Conservation (phyloP, 306 rosid genomes). For the Coriaria nepalensis region DNA sequence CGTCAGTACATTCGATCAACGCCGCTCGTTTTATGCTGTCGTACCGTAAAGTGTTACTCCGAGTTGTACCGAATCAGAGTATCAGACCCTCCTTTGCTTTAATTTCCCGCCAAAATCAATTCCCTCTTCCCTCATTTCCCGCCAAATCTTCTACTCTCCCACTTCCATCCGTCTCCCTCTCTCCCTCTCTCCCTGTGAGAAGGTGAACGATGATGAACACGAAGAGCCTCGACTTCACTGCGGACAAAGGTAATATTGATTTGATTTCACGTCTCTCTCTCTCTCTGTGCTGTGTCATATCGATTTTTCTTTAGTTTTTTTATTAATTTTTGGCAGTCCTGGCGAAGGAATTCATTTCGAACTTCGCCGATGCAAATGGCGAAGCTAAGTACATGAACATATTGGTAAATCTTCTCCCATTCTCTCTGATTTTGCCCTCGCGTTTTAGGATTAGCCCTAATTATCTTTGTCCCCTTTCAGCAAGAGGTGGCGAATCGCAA, state of each 20-base stretch:
- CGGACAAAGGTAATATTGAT: constrained; percentile 50
- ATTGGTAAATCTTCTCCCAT: constrained; percentile 33
- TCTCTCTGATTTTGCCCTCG: neutral
- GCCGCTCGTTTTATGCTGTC: no score
- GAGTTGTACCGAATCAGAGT: no score
- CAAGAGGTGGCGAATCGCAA: constrained; percentile 88
- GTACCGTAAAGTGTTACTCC: no score
- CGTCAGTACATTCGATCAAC: no score
- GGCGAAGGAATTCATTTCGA: constrained; percentile 68
- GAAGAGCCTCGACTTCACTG: constrained; percentile 38
- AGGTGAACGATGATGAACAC: constrained; percentile 33
- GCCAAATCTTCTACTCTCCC: constrained; percentile 25
- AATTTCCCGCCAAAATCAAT: constrained; percentile 74
- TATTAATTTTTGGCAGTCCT: constrained; percentile 35
- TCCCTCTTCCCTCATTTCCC: constrained; percentile 28
- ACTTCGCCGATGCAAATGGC: constrained; percentile 55
- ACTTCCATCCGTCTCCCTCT: neutral
- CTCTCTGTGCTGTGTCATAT: neutral
- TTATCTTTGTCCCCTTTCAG: constrained; percentile 28
- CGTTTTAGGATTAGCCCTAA: constrained; percentile 9
- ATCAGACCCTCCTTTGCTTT: neutral
- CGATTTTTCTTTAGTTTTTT: neutral
- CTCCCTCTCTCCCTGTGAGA: constrained; percentile 4
- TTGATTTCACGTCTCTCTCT: neutral
- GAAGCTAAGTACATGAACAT: constrained; percentile 64